Base-by-base conservation (phyloP, 192 early-diverging fungal species). In the Chytriomyces confervae region DNA sequence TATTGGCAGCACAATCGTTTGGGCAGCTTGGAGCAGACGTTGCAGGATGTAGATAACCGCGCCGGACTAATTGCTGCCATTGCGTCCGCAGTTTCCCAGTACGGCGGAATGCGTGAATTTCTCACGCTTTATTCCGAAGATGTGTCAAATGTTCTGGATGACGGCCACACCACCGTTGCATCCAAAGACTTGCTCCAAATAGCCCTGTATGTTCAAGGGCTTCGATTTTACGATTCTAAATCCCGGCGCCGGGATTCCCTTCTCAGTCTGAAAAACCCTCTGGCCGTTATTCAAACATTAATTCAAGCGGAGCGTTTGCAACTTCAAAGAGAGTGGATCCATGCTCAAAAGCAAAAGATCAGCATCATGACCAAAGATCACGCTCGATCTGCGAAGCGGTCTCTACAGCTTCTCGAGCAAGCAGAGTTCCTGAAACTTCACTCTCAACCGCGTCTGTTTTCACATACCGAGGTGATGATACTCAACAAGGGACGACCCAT, bases 91-190 rank as follows among this genome's bases (percentile, higher is more conserved):
- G 66, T 46, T 44, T n/a, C 18, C 11, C 8, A 27, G 16, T 29
- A 68, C 23, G 66, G 45, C 5, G 66, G 66, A 48, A 68, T 68
- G 66, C 66, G 47, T 44, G 66, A 47, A 8, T 68, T 68, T 68
- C 66, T 68, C 8, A 23, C 23, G 8, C 23, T 68, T 9, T 68
- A 68, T 46, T 43, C 24, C 20, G 43, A 68, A 47, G 66, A 68
- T 7, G 9, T 46, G 8, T 16, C 27, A 29, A 11, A 65, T 27
- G 66, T 68, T 68, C 10, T 46, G 1, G 13, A 46, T 23, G 66
- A 68, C 47, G 29, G 20, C 11, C 23, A 36, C 11, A 11, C 23
- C 23, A 18, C 66, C 16, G 7, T 68, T 16, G 66, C 66, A 11
- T 68, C 66, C 27, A 68, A 68, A 44, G 66, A 68, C 23, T 23